Conservation (phyloP, 805 yeast genomes). For the Ogataea methylovora region DNA sequence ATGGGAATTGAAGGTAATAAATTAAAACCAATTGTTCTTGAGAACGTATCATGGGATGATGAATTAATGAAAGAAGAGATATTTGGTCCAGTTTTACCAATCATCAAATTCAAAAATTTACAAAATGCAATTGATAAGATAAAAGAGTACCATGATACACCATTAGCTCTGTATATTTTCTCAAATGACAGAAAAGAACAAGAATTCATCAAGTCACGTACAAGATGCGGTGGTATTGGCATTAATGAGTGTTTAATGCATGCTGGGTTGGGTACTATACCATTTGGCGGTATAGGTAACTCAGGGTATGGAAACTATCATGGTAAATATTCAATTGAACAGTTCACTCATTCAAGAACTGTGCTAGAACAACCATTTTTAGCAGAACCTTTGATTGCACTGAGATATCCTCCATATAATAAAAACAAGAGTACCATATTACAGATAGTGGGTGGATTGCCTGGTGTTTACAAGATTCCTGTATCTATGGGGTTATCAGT, state of each 20-base stretch:
- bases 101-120: slow-evolving; percentile 42
- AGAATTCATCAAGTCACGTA: slow-evolving; percentile 35
- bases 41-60: slow-evolving; percentile 58
- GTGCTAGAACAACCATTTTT: slow-evolving; percentile 56
- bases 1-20: slow-evolving; percentile 31
- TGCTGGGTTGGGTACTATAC: slow-evolving; percentile 58
- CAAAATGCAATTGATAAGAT: slow-evolving; percentile 37
- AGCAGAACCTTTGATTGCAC: slow-evolving; percentile 50
- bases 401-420: slow-evolving; percentile 61
- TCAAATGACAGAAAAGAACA: slow-evolving; percentile 40
- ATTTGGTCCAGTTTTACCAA: slow-evolving; percentile 83
- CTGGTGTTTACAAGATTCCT: neutral
- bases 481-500: no score
- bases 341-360: slow-evolving; percentile 75
- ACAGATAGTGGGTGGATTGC: neutral
- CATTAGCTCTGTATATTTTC: slow-evolving; percentile 75
- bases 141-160: slow-evolving; percentile 52
- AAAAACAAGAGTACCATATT: slow-evolving; percentile 16
- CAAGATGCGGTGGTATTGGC: slow-evolving; percentile 68
- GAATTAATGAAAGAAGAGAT: slow-evolving; percentile 66
- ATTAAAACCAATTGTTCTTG: slow-evolving; percentile 70
- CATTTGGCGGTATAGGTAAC: slow-evolving; percentile 87
- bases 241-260: slow-evolving; percentile 71
- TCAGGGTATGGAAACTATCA: slow-evolving; percentile 85
- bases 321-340: slow-evolving; percentile 58